Conservation (phyloP, 345 rosid species). For the Boechera divaricarpa region DNA sequence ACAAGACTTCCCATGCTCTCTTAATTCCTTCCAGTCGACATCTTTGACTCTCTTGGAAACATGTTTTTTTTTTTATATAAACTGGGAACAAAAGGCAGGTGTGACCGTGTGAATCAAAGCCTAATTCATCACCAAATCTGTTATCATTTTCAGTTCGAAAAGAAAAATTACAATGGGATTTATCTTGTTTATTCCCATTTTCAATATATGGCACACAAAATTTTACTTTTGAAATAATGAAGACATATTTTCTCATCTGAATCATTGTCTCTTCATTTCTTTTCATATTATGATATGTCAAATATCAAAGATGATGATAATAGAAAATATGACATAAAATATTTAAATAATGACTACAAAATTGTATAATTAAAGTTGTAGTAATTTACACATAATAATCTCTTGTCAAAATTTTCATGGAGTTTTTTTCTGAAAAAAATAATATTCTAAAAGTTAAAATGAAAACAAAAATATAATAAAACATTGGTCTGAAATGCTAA, state of each 20-base stretch:
- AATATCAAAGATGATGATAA: slow-evolving; percentile 5
- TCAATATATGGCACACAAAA: slow-evolving; percentile 17
- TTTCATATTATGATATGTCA: slow-evolving; percentile 20
- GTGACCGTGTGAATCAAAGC: slow-evolving; percentile 24
- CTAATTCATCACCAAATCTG: slow-evolving; percentile 27
- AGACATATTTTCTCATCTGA: not conserved
- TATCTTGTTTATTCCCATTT: slow-evolving; percentile 21
- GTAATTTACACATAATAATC: not conserved
- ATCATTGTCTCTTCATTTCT: not conserved
- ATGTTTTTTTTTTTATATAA: not conserved
- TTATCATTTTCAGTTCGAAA: slow-evolving; percentile 10
- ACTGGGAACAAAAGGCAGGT: slow-evolving; percentile 16
- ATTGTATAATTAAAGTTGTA: not conserved
- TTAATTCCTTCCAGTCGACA: slow-evolving; percentile 31
- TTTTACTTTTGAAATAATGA: slow-evolving; percentile 1
- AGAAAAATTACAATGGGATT: not conserved
- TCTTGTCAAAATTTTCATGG: not conserved
- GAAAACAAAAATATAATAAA: not conserved
- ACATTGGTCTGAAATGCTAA: not conserved
- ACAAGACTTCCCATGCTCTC: slow-evolving; percentile 24
- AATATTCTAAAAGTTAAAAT: not conserved
- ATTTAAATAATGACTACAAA: not conserved
- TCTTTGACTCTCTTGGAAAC: slow-evolving; percentile 32
- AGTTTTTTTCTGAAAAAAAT: not conserved
- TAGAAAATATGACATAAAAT: not conserved